These are phyloP conservation scores for Scheffersomyces quercinus DNA, from an alignment of 1,139 yeast species.

Conservation along the genomic window DNA sequence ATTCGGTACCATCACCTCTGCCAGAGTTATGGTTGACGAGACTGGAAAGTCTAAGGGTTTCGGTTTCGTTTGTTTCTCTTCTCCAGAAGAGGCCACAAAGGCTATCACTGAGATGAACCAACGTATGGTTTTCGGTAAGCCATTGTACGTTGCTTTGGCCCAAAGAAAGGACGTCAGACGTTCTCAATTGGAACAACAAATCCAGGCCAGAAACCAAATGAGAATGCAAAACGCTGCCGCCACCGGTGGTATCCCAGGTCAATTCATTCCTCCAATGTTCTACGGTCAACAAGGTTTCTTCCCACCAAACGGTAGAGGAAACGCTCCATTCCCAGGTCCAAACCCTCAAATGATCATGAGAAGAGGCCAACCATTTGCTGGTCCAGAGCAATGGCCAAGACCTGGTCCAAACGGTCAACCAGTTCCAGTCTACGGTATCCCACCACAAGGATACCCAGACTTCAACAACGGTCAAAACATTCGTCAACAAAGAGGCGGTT, in stretches of 20 bases:
- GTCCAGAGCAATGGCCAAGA: slow-evolving; percentile 74
- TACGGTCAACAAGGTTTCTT: slow-evolving; percentile 87
- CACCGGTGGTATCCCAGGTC: slow-evolving; percentile 89
- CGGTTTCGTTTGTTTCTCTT: slow-evolving; percentile 96
- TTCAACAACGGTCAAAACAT: slow-evolving; percentile 51
- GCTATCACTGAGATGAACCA: slow-evolving; percentile 99
- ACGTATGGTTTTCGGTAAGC: slow-evolving; percentile 93
- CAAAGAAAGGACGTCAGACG: slow-evolving; percentile 99
- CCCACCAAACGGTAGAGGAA: slow-evolving; percentile 81
- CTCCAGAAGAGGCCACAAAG: slow-evolving; percentile 98
- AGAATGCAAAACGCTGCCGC: slow-evolving; percentile 95
- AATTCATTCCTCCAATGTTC: slow-evolving; percentile 94
- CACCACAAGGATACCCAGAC: slow-evolving; percentile 69
- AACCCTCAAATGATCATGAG: slow-evolving; percentile 86
- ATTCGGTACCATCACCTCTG: slow-evolving; percentile 94
- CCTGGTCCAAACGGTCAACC: slow-evolving; percentile 83
- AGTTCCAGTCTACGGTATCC: slow-evolving; percentile 77
- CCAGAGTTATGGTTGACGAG: slow-evolving; percentile 95
- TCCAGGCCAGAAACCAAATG: slow-evolving; percentile 97
- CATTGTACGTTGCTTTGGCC: slow-evolving; percentile 97
- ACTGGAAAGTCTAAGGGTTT: slow-evolving; percentile 95
- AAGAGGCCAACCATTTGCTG: slow-evolving; percentile 57
- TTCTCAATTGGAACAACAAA: slow-evolving; percentile 95
- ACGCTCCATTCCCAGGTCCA: slow-evolving; percentile 81
- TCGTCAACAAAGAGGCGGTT: slow-evolving; percentile 41